phyloP scores from a whole-genome alignment of 805 yeast genomes.

The Maudiozyma turicensis region DNA sequence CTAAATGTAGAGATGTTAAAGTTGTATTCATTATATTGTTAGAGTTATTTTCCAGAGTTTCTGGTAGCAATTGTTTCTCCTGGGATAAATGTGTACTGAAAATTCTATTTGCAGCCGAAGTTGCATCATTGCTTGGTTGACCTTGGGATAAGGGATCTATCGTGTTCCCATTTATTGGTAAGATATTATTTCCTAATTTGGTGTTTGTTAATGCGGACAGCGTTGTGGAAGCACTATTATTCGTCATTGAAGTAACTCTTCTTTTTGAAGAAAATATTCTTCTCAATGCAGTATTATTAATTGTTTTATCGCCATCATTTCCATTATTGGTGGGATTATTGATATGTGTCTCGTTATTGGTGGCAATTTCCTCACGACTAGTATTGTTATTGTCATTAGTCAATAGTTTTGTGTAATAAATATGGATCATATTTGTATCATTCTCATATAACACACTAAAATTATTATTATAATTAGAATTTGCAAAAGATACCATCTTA shows the following conservation, averaged over 20 bases:
- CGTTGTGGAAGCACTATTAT: background rate
- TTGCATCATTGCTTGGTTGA: conserved; percentile 9
- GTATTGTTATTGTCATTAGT: background rate
- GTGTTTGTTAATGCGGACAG: background rate
- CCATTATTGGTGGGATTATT: background rate
- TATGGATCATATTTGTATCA: conserved; percentile 9
- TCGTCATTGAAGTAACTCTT: background rate
- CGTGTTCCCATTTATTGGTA: background rate
- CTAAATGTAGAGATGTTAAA: conserved; percentile 16
- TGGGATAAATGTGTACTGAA: background rate
- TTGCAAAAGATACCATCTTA: conserved; percentile 20
- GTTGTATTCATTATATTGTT: conserved; percentile 14
- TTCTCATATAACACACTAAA: conserved; percentile 21
- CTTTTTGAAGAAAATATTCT: background rate
- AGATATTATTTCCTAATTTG: background rate
- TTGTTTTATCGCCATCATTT: conserved; percentile 1
- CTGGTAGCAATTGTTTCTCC: background rate
- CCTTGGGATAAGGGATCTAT: conserved; percentile 8
- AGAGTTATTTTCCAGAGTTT: background rate
- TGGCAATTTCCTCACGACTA: background rate
- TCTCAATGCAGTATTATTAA: background rate
- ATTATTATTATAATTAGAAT: conserved; percentile 19
- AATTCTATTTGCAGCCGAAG: conserved; percentile 24
- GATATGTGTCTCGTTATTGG: background rate
- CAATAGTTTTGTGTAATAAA: conserved; percentile 19